Conservation (phyloP, 345 rosid species). For the Abelmoschus esculentus region DNA sequence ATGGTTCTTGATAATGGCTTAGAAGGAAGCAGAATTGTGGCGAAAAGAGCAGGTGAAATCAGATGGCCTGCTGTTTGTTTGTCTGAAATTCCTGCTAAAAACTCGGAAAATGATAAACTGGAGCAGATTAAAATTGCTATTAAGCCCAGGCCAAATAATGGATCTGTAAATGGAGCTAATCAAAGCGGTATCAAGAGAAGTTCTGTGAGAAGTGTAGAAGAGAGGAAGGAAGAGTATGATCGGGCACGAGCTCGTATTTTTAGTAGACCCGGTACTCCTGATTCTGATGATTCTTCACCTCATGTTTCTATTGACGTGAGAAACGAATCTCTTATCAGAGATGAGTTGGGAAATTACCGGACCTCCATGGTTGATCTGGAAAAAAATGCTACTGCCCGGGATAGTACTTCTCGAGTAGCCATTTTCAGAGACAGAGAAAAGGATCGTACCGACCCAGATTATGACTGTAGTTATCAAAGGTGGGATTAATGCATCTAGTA, state of each 20-base stretch:
- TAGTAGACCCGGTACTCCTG: slow-evolving; percentile 54
- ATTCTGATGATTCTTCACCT: slow-evolving; percentile 46
- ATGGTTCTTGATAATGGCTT: slow-evolving; percentile 59
- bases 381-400: slow-evolving; percentile 35
- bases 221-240: slow-evolving; percentile 89
- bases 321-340: slow-evolving; percentile 32
- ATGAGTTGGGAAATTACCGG: slow-evolving; percentile 48
- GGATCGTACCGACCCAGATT: slow-evolving; percentile 93
- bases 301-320: slow-evolving; percentile 32
- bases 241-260: slow-evolving; percentile 92
- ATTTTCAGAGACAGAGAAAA: slow-evolving; percentile 85
- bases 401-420: slow-evolving; percentile 71
- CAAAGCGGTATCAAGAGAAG: slow-evolving; percentile 35
- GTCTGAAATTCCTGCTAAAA: slow-evolving; percentile 65
- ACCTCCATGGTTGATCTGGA: slow-evolving; percentile 38
- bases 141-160: slow-evolving; percentile 50
- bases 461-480: slow-evolving; percentile 77
- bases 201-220: slow-evolving; percentile 67
- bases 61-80: slow-evolving; percentile 58
- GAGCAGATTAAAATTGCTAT: slow-evolving; percentile 61
- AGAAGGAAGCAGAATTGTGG: slow-evolving; percentile 58
- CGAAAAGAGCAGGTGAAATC: slow-evolving; percentile 50
- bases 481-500: slow-evolving; percentile 25
- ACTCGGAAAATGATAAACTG: slow-evolving; percentile 46
- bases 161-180: slow-evolving; percentile 40